Evolutionary conservation across 169 alveolate genomes (phyloP).

Genomic region (Theileria equi): DNA sequence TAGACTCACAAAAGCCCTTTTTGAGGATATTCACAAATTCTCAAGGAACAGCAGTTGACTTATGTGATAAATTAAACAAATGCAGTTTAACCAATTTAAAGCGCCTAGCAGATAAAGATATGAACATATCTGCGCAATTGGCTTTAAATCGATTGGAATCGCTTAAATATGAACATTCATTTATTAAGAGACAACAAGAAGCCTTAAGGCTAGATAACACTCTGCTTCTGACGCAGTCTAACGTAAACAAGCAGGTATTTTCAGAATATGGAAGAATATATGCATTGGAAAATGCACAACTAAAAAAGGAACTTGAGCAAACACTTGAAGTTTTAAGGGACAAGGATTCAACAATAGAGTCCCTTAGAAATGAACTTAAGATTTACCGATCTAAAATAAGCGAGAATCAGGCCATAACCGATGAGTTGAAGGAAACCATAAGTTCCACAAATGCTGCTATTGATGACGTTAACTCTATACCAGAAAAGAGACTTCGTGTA

Average conservation of each 20-base stretch:
- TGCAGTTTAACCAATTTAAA: slow-evolving; percentile 52
- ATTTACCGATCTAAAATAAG: neutral
- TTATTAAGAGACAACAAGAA: slow-evolving; percentile 43
- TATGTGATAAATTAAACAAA: slow-evolving; percentile 7
- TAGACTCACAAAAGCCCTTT: slow-evolving; percentile 27
- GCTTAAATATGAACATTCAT: slow-evolving; percentile 40
- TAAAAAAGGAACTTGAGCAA: slow-evolving; percentile 38
- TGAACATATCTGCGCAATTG: slow-evolving; percentile 16
- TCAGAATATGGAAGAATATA: slow-evolving; percentile 50
- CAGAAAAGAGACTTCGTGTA: slow-evolving; percentile 19
- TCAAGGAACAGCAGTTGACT: slow-evolving; percentile 6
- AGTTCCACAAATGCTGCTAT: slow-evolving; percentile 15
- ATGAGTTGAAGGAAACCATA: neutral
- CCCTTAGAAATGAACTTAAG: slow-evolving; percentile 4
- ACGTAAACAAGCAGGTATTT: slow-evolving; percentile 47
- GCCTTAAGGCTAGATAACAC: slow-evolving; percentile 49
- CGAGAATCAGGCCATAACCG: neutral
- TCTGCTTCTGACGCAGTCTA: slow-evolving; percentile 37
- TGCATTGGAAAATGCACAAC: slow-evolving; percentile 39
- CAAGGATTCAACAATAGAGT: slow-evolving; percentile 9
- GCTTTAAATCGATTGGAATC: slow-evolving; percentile 46
- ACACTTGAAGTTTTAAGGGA: slow-evolving; percentile 28
- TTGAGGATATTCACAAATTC: slow-evolving; percentile 26
- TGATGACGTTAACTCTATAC: slow-evolving; percentile 16
- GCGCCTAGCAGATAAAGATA: slow-evolving; percentile 10